phyloP scores from a whole-genome alignment of 2,329 filamentous ascomycete species.

The Diaporthe sp. region DNA sequence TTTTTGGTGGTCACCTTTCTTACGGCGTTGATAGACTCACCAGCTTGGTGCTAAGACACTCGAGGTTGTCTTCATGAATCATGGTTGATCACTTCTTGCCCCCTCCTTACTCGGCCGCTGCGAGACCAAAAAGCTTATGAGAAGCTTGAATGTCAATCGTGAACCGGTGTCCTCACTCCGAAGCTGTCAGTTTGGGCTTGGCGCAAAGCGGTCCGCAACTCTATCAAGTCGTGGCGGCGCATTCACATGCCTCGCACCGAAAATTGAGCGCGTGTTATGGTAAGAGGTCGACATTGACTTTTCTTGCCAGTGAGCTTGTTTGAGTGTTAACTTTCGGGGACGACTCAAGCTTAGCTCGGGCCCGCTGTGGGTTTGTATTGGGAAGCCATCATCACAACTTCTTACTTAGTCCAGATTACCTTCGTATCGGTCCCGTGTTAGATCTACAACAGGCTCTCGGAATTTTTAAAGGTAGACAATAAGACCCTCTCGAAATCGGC shows the following conservation, averaged over 20 bases:
- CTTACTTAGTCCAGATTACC: neutral
- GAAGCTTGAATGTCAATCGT: neutral
- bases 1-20: neutral
- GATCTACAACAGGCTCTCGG: neutral
- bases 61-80: constrained; percentile 16
- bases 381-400: neutral
- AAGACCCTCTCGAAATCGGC: neutral
- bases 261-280: no score
- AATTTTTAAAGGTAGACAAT: neutral
- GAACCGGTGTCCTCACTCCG: neutral
- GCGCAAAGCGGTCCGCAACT: constrained; percentile 16
- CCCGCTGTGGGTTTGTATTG: neutral
- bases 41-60: neutral
- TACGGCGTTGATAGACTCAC: constrained; percentile 22
- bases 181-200: constrained; percentile 3
- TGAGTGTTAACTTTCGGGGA: neutral
- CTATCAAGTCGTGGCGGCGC: neutral
- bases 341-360: neutral
- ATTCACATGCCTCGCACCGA: neutral
- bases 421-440: neutral
- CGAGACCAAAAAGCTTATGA: constrained; percentile 10
- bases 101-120: neutral
- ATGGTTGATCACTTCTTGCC: neutral
- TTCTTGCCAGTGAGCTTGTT: neutral
- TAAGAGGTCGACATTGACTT: neutral